Conservation (phyloP, 2,329 filamentous ascomycete genomes). For the Aspergillus spinulosporus region DNA sequence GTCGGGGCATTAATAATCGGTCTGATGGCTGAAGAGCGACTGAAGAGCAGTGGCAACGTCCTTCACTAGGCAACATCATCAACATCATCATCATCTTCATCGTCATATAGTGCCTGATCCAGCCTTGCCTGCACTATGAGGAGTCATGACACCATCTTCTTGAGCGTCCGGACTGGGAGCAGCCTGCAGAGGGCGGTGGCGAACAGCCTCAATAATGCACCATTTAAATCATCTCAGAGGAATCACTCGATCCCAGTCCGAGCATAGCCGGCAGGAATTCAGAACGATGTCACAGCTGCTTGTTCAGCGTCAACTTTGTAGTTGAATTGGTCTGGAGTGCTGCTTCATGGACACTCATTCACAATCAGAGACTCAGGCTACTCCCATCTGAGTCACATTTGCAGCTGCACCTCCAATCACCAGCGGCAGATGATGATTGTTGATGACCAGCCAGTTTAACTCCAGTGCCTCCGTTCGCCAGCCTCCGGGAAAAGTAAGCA, state of each 20-base stretch:
- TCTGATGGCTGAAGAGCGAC: background rate
- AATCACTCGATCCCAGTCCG: background rate
- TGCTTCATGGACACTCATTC: background rate
- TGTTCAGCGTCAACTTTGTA: too few species aligned
- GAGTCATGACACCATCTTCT: conserved; percentile 3
- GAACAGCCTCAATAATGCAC: conserved; percentile 1
- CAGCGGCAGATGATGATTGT: background rate
- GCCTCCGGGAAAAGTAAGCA: background rate
- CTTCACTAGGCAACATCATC: background rate
- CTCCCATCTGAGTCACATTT: conserved; percentile 18
- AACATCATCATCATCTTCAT: background rate
- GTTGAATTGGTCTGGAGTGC: background rate
- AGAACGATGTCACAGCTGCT: conserved; percentile 1
- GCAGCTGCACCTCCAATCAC: conserved; percentile 16
- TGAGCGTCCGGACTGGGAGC: background rate
- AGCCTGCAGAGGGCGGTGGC: conserved; percentile 5
- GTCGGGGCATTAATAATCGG: conserved; percentile 11
- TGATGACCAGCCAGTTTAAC: background rate
- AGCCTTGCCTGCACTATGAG: background rate
- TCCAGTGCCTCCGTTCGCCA: background rate
- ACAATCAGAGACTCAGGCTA: background rate
- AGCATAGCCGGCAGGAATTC: conserved; percentile 11
- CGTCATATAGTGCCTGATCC: background rate
- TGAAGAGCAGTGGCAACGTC: background rate
- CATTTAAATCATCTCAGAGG: too few species aligned